These are phyloP conservation scores for Parathielavia appendiculata DNA, from an alignment of 495 filamentous ascomycete genomes.

Conservation along the genomic window DNA sequence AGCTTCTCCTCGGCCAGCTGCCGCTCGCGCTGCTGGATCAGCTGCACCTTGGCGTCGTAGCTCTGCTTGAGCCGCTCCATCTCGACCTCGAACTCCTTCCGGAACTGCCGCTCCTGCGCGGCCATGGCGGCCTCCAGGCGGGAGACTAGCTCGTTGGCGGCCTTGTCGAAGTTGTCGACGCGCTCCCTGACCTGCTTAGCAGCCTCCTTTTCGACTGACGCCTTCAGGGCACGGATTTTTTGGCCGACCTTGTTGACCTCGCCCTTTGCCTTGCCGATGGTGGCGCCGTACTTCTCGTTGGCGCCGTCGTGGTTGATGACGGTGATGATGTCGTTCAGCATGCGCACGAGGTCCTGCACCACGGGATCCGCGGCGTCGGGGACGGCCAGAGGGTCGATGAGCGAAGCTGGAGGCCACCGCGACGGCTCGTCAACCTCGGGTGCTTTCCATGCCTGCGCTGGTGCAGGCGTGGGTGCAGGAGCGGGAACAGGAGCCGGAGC, in stretches of 20 bases:
- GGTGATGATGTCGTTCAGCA: constrained; percentile 90
- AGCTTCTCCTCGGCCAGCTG: constrained; percentile 73
- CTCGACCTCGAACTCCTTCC: constrained; percentile 84
- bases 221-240: constrained; percentile 69
- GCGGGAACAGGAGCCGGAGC: neutral
- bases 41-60: constrained; percentile 74
- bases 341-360: constrained; percentile 89
- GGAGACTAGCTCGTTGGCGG: constrained; percentile 65
- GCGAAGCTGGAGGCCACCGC: constrained; percentile 52
- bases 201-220: constrained; percentile 60
- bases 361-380: constrained; percentile 73
- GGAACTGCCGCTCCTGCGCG: constrained; percentile 71
- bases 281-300: constrained; percentile 63
- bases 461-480: neutral
- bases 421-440: constrained; percentile 60
- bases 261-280: constrained; percentile 75
- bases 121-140: constrained; percentile 70
- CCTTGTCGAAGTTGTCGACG: constrained; percentile 50
- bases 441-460: constrained; percentile 33
- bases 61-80: constrained; percentile 65
- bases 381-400: constrained; percentile 70
- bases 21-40: constrained; percentile 67
- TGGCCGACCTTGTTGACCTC: constrained; percentile 70
- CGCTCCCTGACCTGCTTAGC: constrained; percentile 66
- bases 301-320: constrained; percentile 81